These are phyloP conservation scores for Mycosarcoma mackinlayi DNA, from an alignment of 1,284 basidiomycete genomes.

Conservation along the genomic window DNA sequence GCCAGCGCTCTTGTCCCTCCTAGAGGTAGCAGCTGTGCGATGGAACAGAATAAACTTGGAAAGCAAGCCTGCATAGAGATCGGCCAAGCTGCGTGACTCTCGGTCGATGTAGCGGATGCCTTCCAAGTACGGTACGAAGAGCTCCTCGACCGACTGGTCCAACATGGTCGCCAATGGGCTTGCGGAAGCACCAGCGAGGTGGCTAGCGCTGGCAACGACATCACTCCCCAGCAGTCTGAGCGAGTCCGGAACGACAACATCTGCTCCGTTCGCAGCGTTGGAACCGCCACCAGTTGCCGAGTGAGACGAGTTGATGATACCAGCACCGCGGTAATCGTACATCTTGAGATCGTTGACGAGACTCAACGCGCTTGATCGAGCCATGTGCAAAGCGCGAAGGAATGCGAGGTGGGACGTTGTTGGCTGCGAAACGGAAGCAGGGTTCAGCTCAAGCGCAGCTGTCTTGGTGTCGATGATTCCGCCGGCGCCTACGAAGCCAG, in stretches of 20 bases:
- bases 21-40: conserved; percentile 66
- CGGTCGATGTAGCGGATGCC: conserved; percentile 90
- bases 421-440: conserved; percentile 12
- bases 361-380: conserved; percentile 80
- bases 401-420: conserved; percentile 75
- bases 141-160: conserved; percentile 92
- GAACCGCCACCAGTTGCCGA: conserved; percentile 13
- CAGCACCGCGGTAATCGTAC: conserved; percentile 78
- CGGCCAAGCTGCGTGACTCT: conserved; percentile 86
- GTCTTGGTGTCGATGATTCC: conserved; percentile 37
- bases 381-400: conserved; percentile 87
- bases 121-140: conserved; percentile 91
- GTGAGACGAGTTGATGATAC: conserved; percentile 45
- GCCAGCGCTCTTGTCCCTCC: conserved; percentile 69
- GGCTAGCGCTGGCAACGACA: conserved; percentile 35
- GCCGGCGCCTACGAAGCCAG: conserved; percentile 34
- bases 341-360: conserved; percentile 92
- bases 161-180: conserved; percentile 76
- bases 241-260: conserved; percentile 12
- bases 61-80: conserved; percentile 83
- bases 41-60: conserved; percentile 87
- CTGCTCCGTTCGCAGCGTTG: conserved; percentile 1
- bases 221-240: conserved; percentile 39
- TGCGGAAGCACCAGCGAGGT: conserved; percentile 46
- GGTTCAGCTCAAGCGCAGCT: conserved; percentile 28